Evolutionary conservation across 805 yeast species (phyloP).

Genomic region (Candida loeiensis): DNA sequence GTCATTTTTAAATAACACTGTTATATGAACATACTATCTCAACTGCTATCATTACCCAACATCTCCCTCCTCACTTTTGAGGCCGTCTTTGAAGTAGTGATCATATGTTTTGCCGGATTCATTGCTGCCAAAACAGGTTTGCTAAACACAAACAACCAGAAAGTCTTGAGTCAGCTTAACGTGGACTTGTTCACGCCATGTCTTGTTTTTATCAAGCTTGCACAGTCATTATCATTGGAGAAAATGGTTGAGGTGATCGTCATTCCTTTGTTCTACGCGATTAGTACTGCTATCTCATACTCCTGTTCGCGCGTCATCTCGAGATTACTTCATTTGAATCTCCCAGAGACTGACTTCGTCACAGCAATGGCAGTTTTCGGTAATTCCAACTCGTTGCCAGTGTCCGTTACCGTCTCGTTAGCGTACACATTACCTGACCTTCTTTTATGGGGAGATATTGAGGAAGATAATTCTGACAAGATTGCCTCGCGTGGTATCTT

Average conservation of each 20-base stretch:
- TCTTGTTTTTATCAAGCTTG: constrained; percentile 80
- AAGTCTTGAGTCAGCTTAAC: constrained; percentile 69
- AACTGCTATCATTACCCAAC: constrained; percentile 33
- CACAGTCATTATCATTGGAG: constrained; percentile 62
- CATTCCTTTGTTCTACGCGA: constrained; percentile 79
- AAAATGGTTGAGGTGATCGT: constrained; percentile 77
- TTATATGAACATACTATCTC: constrained; percentile 7
- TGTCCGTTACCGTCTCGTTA: constrained; percentile 77
- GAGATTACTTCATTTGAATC: constrained; percentile 53
- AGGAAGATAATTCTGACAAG: constrained; percentile 61
- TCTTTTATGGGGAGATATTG: constrained; percentile 65
- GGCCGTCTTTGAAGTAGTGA: constrained; percentile 86
- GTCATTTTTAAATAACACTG: not conserved
- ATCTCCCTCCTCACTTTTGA: constrained; percentile 75
- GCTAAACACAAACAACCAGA: constrained; percentile 70
- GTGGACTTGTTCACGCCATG: constrained; percentile 95
- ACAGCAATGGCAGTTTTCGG: constrained; percentile 98
- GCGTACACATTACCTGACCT: constrained; percentile 73
- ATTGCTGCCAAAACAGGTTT: constrained; percentile 74
- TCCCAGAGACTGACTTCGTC: constrained; percentile 81
- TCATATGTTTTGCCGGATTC: constrained; percentile 83
- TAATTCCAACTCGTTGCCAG: constrained; percentile 92
- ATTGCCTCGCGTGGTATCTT: constrained; percentile 77
- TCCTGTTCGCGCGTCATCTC: constrained; percentile 57
- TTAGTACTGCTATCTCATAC: constrained; percentile 76